Base-by-base conservation (phyloP, 345 rosid species). In the Ricinus communis region DNA sequence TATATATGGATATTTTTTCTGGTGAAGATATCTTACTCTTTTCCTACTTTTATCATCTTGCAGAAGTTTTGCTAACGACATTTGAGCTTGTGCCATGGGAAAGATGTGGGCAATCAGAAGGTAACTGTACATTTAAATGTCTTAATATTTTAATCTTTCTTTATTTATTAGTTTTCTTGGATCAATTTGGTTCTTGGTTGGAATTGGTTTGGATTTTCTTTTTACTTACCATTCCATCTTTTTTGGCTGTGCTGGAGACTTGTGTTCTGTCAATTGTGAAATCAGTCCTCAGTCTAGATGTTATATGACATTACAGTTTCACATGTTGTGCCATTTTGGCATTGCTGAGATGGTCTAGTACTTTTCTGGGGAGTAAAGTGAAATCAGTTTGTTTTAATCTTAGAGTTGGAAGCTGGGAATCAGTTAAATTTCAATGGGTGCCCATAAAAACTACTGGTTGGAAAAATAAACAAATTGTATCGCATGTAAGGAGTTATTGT, bases 1-100 rank as follows among this genome's bases (percentile, higher is more conserved):
- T 36, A 36, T 36, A 0, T 9, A 9, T n/a, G 19, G 13, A 63
- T 27, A 6, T 62, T 31, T 18, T 40, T 57, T 46, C 14, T 21
- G 43, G 64, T 63, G 66, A 65, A 54, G 38, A 50, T 62, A 68
- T 70, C 51, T 36, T 56, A 27, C 13, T 76, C 57, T 76, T 52
- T 50, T 36, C 52, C 71, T 46, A 12, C 60, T 56, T 69, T 61
- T 71, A 28, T 54, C 57, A 41, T 66, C 73, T 60, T 81, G 67
- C 98, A 96, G 99, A 83, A 83, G 86, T 84, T 71, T 75, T 96
- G 83, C 87, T 86, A 73, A 81, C 85, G 74, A 82, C 81, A 18
- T 86, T 96, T 82, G 88, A 86, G 68, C 69, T 28, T 50, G 84
- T 61, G 9, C 81, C 81, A 71, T 82, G 81, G 81, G 83, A 81